These are phyloP conservation scores for Parastagonospora nodorum DNA, from an alignment of 2,329 filamentous ascomycete genomes.

Conservation along the genomic window DNA sequence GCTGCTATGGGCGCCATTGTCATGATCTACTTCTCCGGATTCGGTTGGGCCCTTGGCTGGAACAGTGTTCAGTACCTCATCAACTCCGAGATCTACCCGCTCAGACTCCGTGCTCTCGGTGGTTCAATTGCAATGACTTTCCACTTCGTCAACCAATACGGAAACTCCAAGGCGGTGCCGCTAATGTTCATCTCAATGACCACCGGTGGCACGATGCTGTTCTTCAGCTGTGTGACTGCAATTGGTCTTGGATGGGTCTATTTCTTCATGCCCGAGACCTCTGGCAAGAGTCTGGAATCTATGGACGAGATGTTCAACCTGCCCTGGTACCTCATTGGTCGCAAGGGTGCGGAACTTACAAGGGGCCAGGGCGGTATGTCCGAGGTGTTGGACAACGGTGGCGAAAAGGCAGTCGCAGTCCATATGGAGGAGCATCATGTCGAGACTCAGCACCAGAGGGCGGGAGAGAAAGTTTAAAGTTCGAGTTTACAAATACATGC, in stretches of 20 bases:
- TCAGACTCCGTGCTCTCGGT: constrained; percentile 72
- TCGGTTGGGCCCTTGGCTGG: constrained; percentile 58
- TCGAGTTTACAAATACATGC: neutral
- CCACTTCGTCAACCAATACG: constrained; percentile 80
- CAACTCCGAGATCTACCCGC: constrained; percentile 77
- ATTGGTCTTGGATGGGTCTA: constrained; percentile 72
- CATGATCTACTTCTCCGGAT: constrained; percentile 64
- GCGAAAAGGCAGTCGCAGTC: constrained; percentile 38
- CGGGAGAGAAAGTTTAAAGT: constrained; percentile 26
- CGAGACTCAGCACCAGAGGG: constrained; percentile 15
- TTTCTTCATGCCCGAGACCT: constrained; percentile 74
- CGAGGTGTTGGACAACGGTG: constrained; percentile 37
- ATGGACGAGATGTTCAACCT: constrained; percentile 75
- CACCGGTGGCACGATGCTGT: constrained; percentile 74
- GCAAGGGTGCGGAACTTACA: constrained; percentile 44
- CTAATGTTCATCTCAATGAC: constrained; percentile 70
- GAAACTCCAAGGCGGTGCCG: constrained; percentile 73
- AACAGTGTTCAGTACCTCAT: constrained; percentile 80
- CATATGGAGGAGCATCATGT: constrained; percentile 31
- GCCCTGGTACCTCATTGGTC: constrained; percentile 76
- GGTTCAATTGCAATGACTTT: constrained; percentile 77
- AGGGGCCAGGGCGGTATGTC: constrained; percentile 37
- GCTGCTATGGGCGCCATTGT: constrained; percentile 68
- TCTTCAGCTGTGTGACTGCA: constrained; percentile 71
- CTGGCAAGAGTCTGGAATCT: constrained; percentile 65